Base-by-base conservation (phyloP, 1,139 yeast species). In the Yamadazyma sp. region DNA sequence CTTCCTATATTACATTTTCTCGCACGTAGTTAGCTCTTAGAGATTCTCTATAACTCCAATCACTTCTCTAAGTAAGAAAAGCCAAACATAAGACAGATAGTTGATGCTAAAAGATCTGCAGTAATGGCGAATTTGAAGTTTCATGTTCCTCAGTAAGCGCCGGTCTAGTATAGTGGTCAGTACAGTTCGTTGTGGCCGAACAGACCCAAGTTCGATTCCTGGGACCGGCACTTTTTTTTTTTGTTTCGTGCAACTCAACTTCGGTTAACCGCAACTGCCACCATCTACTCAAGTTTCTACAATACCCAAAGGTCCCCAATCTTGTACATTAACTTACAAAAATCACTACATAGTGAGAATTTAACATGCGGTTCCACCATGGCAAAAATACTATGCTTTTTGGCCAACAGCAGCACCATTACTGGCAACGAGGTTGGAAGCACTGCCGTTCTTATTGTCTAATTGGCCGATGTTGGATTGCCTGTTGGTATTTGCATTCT, bases 401-500 rank as follows among this genome's bases (percentile, higher is more conserved):
- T 40, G 43, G 33, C 31, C 36, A 17, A 36, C 42, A 24, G 39
- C 33, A 16, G n/a, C 18, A 26, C 22, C 20, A 10, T 18, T 26
- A 25, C 30, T 31, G 15, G n/a, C 15, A 18, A 17, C 23, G 18
- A 31, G 27, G 23, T 37, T 34, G 9, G 34, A 25, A 9, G n/a
- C n/a, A 17, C 33, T 27, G n/a, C n/a, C 22, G 7, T 28, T 18
- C 34, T 17, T 32, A 11, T 28, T 37, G n/a, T 40, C 46, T 18
- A 42, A 16, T 20, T 31, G 42, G 28, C 40, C 39, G 16, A 44
- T 36, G 31, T 43, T 49, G 9, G 53, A 49, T 48, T 62, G 72
- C 50, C 75, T 61, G 51, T 69, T 67, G 37, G 72, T 63, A 49
- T 65, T 68, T 28, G 94, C 89, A 60, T 84, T 87, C 66, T 92